phyloP scores from a whole-genome alignment of 306 rosid genomes.

The Malus fusca region DNA sequence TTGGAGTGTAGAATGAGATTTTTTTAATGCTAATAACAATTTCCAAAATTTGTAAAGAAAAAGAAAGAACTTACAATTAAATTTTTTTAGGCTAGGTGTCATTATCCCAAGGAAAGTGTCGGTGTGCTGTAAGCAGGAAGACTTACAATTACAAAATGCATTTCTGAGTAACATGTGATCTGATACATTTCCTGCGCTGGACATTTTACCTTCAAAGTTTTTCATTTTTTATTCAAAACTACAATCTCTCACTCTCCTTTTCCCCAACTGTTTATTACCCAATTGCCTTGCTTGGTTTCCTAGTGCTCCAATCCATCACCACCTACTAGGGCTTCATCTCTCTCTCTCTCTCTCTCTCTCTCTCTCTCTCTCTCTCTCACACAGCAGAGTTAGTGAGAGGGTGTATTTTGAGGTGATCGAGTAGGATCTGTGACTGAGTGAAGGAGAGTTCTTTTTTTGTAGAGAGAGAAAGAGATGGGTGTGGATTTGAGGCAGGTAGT shows the following conservation, averaged over 20 bases:
- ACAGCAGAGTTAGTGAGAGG: not conserved
- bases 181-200: not conserved
- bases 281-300: not conserved
- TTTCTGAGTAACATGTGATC: not conserved
- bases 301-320: not conserved
- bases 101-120: constrained; percentile 36
- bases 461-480: constrained; percentile 38
- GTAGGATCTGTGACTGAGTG: constrained; percentile 6
- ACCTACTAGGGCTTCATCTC: not conserved
- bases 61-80: not conserved
- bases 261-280: not conserved
- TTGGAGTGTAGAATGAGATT: too few relatives aligned
- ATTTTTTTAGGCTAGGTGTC: constrained; percentile 26
- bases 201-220: not conserved
- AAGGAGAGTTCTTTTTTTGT: not conserved
- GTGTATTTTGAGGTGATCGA: not conserved
- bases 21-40: too few relatives aligned
- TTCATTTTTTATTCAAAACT: not conserved
- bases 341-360: not conserved
- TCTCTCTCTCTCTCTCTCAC: too few relatives aligned
- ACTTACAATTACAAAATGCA: not conserved
- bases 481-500: constrained; percentile 96
- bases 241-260: not conserved
- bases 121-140: constrained; percentile 38
- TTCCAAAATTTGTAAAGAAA: not conserved